Conservation (phyloP, 352 stramenopile species). For the Pythium dissotocum region DNA sequence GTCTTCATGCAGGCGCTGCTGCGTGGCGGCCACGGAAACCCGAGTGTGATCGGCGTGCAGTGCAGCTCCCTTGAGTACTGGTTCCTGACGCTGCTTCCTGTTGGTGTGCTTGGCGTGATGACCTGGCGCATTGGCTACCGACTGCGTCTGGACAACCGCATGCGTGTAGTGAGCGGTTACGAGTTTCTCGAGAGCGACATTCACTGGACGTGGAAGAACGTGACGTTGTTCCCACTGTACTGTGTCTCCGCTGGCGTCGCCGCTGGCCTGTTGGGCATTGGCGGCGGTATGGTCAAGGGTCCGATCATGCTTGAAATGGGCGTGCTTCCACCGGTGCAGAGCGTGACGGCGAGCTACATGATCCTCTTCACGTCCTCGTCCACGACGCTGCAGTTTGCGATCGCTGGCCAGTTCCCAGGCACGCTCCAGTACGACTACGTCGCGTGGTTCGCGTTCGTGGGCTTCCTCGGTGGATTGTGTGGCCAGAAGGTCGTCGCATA, state of each 20-base stretch:
- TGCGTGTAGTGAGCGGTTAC: conserved; percentile 66
- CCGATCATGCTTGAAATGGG: conserved; percentile 98
- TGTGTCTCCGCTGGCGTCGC: conserved; percentile 94
- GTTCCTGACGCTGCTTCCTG: conserved; percentile 86
- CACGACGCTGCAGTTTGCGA: conserved; percentile 90
- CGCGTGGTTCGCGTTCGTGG: conserved; percentile 87
- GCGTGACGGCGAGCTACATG: conserved; percentile 92
- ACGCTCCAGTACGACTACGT: conserved; percentile 91
- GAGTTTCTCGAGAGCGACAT: conserved; percentile 93
- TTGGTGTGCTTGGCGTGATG: conserved; percentile 70
- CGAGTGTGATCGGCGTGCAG: conserved; percentile 89
- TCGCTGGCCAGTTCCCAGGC: conserved; percentile 78
- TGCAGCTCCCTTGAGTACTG: conserved; percentile 94
- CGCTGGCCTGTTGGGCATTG: conserved; percentile 95
- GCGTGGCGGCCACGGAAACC: conserved; percentile 65
- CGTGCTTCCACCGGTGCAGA: conserved; percentile 87
- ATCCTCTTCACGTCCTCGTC: conserved; percentile 92
- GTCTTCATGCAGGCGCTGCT: conserved; percentile 73
- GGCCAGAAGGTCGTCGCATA: conserved; percentile 85
- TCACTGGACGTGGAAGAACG: conserved; percentile 90
- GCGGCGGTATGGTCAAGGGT: conserved; percentile 97
- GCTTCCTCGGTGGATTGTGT: conserved; percentile 81
- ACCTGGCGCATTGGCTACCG: conserved; percentile 55
- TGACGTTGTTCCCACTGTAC: conserved; percentile 91
- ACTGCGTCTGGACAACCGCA: conserved; percentile 68